These are phyloP conservation scores for Fusarium penzigii DNA, from an alignment of 2,329 filamentous ascomycete genomes.

Conservation along the genomic window DNA sequence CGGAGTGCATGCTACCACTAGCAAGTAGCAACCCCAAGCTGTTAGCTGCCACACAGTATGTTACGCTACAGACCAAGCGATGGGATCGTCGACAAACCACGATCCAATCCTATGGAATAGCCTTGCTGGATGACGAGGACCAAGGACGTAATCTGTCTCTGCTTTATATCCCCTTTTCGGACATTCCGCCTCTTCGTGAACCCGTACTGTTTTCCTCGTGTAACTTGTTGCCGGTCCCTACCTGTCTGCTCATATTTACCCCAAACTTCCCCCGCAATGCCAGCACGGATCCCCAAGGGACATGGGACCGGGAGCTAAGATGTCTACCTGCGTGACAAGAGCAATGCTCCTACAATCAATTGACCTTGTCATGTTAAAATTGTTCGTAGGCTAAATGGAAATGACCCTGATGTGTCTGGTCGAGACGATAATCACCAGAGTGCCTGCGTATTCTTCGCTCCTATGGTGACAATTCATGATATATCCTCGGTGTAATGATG, in stretches of 20 bases:
- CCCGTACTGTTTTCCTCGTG: neutral
- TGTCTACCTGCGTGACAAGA: conserved; percentile 5
- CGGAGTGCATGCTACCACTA: conserved; percentile 8
- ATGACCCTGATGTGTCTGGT: too few species aligned
- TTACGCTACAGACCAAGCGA: too few species aligned
- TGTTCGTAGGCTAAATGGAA: too few species aligned
- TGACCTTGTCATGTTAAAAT: too few species aligned
- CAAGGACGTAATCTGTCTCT: conserved; percentile 1
- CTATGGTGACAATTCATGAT: too few species aligned
- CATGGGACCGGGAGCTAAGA: conserved; percentile 28
- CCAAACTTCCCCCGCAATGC: conserved; percentile 30
- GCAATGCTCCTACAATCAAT: neutral
- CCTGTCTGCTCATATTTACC: conserved; percentile 16
- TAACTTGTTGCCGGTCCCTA: neutral
- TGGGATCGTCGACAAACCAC: conserved; percentile 1
- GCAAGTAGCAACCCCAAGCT: too few species aligned
- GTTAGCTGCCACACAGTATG: too few species aligned
- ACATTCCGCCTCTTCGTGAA: neutral
- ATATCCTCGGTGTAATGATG: too few species aligned
- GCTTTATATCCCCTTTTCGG: neutral
- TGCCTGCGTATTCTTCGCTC: too few species aligned
- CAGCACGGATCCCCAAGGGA: conserved; percentile 29
- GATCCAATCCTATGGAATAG: conserved; percentile 7
- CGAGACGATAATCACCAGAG: too few species aligned
- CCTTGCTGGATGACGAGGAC: conserved; percentile 7